Conservation (phyloP, 345 rosid genomes). For the Aegle marmelos region DNA sequence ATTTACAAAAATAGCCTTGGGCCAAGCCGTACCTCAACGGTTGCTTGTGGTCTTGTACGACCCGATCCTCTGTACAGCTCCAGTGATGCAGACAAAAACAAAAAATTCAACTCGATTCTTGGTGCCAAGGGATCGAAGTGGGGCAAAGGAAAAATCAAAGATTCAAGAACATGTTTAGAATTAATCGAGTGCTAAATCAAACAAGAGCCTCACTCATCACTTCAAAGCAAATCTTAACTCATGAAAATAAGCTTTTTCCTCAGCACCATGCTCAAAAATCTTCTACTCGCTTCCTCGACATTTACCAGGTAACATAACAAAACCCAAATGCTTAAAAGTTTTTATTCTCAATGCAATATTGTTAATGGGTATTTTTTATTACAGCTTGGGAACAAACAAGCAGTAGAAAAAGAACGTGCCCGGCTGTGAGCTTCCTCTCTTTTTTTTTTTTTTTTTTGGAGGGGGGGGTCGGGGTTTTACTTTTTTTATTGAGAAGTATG, state of each 20-base stretch:
- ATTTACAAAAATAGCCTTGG: neutral
- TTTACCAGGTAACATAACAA: slow-evolving; percentile 44
- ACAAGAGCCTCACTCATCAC: slow-evolving; percentile 23
- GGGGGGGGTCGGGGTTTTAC: no score
- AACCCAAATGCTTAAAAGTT: neutral
- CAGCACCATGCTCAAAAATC: slow-evolving; percentile 46
- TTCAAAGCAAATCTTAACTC: slow-evolving; percentile 7
- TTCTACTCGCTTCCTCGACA: slow-evolving; percentile 66
- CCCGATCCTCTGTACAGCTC: no score
- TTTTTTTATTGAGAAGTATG: neutral
- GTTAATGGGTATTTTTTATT: slow-evolving; percentile 4
- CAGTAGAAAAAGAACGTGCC: slow-evolving; percentile 76
- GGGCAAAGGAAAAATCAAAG: neutral
- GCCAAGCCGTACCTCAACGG: neutral
- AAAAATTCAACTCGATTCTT: neutral
- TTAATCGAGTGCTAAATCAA: slow-evolving; percentile 25
- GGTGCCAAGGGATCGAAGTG: neutral
- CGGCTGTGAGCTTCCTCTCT: slow-evolving; percentile 59
- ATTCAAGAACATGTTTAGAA: slow-evolving; percentile 40
- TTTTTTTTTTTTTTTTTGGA: no score
- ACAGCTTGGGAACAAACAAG: slow-evolving; percentile 70
- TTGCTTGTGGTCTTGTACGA: neutral
- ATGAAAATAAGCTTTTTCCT: slow-evolving; percentile 25
- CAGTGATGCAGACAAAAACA: neutral
- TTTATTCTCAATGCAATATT: neutral